Evolutionary conservation across 345 rosid species (phyloP).

Genomic region (Erucastrum elatum): DNA sequence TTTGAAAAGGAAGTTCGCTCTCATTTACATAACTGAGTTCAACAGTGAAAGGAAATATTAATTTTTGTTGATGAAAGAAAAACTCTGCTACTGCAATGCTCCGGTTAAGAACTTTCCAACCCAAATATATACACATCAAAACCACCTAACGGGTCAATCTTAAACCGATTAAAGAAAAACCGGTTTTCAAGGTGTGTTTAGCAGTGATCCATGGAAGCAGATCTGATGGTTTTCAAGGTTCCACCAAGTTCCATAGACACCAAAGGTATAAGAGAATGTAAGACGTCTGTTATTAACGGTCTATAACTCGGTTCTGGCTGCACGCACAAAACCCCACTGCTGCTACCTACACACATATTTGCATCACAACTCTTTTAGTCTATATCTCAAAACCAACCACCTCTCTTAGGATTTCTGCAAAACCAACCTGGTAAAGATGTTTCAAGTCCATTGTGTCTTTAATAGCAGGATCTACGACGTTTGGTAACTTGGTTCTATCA

Average conservation of each 20-base stretch:
- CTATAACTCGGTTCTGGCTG: conserved; percentile 95
- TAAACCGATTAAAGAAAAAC: conserved; percentile 5
- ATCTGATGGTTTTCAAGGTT: conserved; percentile 45
- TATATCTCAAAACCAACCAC: neutral
- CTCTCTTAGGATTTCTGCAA: conserved; percentile 1
- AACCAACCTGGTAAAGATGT: conserved; percentile 84
- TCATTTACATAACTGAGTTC: conserved; percentile 13
- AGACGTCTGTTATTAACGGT: conserved; percentile 81
- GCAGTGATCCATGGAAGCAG: conserved; percentile 34
- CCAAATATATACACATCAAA: conserved; percentile 16
- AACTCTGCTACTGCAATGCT: conserved; percentile 13
- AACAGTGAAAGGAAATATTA: neutral
- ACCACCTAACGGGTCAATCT: conserved; percentile 1
- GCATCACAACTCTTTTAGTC: conserved; percentile 10
- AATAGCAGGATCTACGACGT: conserved; percentile 77
- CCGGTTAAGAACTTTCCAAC: neutral
- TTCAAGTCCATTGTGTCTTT: conserved; percentile 75
- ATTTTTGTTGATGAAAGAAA: neutral
- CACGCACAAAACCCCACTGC: conserved; percentile 88
- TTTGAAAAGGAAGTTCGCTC: neutral
- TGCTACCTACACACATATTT: conserved; percentile 63
- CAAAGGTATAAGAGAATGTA: conserved; percentile 62
- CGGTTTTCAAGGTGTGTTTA: conserved; percentile 16
- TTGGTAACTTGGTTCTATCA: conserved; percentile 81
- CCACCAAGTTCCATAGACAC: conserved; percentile 70